These are phyloP conservation scores for Saccharum officinarum DNA, from an alignment of 176 grass and related monocot genomes.

Conservation along the genomic window DNA sequence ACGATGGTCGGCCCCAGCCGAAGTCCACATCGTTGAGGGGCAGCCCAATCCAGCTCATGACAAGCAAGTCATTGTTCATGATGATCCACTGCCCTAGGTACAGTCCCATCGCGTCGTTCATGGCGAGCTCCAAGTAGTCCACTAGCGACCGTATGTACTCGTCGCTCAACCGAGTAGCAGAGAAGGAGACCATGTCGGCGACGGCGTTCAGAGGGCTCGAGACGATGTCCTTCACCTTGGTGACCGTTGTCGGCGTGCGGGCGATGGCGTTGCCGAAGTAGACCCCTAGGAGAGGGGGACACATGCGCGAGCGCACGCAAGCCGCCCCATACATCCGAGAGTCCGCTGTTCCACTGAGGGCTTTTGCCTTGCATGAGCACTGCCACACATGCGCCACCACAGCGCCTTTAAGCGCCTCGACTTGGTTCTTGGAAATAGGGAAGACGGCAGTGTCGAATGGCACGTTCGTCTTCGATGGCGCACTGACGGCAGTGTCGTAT, in stretches of 20 bases:
- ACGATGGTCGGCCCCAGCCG: not conserved
- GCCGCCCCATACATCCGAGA: conserved; percentile 28
- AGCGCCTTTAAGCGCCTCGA: too few relatives aligned
- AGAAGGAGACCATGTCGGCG: not conserved
- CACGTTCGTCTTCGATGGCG: too few relatives aligned
- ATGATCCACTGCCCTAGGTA: not conserved
- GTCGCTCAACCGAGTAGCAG: not conserved
- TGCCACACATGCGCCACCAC: too few relatives aligned
- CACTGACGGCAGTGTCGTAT: not conserved
- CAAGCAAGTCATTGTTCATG: not conserved
- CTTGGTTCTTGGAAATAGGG: conserved; percentile 11
- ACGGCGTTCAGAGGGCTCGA: not conserved
- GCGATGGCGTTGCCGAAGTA: conserved; percentile 48
- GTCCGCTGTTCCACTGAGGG: not conserved
- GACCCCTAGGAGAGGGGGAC: conserved; percentile 13
- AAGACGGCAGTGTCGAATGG: conserved; percentile 31
- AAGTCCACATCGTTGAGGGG: not conserved
- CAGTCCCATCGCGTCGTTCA: not conserved
- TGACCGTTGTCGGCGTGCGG: not conserved
- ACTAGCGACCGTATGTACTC: not conserved
- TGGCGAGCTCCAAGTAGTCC: not conserved
- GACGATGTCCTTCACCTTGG: not conserved
- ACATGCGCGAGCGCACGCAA: conserved; percentile 34
- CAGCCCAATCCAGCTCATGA: not conserved
- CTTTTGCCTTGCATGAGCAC: conserved; percentile 19